Percentiles rank a stretch among this genome's conserved stretches.
These are phyloP conservation scores for Emydomyces testavorans DNA, from an alignment of 2,329 filamentous ascomycete genomes.

Conservation along the genomic window DNA sequence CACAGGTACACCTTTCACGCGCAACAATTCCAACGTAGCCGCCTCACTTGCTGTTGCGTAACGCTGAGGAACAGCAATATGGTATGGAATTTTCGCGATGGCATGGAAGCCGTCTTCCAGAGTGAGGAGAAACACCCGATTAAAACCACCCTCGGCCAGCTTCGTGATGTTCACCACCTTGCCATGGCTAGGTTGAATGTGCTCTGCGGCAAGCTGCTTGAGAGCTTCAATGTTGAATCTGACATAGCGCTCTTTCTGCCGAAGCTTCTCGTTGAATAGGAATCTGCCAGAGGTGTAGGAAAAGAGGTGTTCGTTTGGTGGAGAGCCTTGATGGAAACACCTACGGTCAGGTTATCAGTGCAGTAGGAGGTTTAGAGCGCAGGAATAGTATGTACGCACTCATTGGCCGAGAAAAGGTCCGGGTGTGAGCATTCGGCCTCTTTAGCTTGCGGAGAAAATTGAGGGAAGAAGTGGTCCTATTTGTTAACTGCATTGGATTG, in stretches of 20 bases:
- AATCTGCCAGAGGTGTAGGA: slow-evolving; percentile 14
- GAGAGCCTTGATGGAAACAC: slow-evolving; percentile 3
- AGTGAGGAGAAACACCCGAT: slow-evolving; percentile 20
- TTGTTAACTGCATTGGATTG: neutral
- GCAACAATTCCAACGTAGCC: slow-evolving; percentile 27
- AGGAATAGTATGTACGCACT: neutral
- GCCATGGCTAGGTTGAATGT: slow-evolving; percentile 8
- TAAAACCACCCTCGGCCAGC: slow-evolving; percentile 22
- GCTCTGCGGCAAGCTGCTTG: slow-evolving; percentile 10
- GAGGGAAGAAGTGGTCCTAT: neutral
- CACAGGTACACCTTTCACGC: slow-evolving; percentile 26
- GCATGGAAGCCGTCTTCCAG: slow-evolving; percentile 19
- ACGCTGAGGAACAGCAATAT: slow-evolving; percentile 17
- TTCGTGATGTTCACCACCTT: slow-evolving; percentile 15
- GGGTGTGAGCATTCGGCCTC: neutral
- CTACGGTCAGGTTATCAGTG: slow-evolving; percentile 1
- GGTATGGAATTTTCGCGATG: slow-evolving; percentile 22
- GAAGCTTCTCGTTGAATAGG: slow-evolving; percentile 12
- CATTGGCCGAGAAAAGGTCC: neutral
- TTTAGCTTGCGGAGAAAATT: neutral
- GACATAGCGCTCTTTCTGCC: slow-evolving; percentile 13
- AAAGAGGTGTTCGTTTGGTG: slow-evolving; percentile 8
- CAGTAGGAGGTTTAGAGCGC: neutral
- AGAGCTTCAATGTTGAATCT: slow-evolving; percentile 14
- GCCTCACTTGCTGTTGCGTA: slow-evolving; percentile 26